Conservation (phyloP, 768 basidiomycete genomes). For the Trametes cingulata region DNA sequence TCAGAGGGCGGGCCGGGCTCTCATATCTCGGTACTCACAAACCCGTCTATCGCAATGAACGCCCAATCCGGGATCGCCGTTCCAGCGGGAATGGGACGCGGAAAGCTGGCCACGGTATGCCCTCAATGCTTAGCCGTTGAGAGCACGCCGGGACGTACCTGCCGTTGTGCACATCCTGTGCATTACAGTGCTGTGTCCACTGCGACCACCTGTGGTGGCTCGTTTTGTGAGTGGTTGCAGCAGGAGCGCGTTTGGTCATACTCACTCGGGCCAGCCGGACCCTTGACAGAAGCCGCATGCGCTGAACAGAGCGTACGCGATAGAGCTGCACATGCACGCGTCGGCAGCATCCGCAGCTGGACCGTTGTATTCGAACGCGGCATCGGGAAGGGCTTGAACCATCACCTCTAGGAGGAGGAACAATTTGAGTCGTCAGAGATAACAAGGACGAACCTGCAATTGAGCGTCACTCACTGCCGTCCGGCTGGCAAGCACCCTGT, state of each 20-base stretch:
- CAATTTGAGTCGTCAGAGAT: background rate
- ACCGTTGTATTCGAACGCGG: conserved; percentile 35
- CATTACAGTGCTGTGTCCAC: conserved; percentile 1
- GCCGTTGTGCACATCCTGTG: background rate
- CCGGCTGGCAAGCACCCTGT: conserved; percentile 40
- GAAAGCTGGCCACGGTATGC: background rate
- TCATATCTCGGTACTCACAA: background rate
- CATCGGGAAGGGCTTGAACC: conserved; percentile 34
- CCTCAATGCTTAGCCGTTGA: background rate
- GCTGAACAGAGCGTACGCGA: conserved; percentile 52
- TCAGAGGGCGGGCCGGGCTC: background rate
- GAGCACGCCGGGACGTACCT: background rate
- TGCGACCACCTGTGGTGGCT: background rate
- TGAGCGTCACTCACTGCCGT: conserved; percentile 34
- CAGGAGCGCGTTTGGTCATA: background rate
- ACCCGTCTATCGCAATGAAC: background rate
- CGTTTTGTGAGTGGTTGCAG: background rate
- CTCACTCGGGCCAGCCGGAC: conserved; percentile 3
- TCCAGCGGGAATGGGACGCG: conserved; percentile 1
- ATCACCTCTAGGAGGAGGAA: conserved; percentile 37
- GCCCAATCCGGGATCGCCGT: conserved; percentile 6
- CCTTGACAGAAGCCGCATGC: conserved; percentile 54
- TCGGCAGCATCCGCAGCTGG: conserved; percentile 38
- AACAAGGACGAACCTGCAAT: no score
- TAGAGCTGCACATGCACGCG: conserved; percentile 52